Percentiles rank a stretch among this genome's conserved stretches.
Evolutionary conservation across 345 rosid genomes (phyloP).

Genomic region (Brassica incana): DNA sequence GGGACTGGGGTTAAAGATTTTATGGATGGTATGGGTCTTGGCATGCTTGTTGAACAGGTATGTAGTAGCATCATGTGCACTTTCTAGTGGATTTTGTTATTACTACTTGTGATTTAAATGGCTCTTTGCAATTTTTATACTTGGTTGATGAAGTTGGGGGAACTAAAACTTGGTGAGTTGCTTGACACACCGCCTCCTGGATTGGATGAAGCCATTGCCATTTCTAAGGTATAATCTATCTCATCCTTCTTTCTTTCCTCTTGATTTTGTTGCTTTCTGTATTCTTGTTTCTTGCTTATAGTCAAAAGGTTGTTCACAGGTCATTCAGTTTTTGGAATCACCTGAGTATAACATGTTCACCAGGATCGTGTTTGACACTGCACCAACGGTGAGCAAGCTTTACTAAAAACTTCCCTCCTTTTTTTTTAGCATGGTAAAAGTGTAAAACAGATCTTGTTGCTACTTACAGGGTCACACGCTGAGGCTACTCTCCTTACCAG

Average conservation of each 20-base stretch:
- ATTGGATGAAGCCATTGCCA: conserved; percentile 97
- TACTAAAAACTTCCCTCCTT: neutral
- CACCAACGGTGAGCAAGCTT: conserved; percentile 79
- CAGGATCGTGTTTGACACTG: conserved; percentile 92
- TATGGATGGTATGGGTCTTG: conserved; percentile 98
- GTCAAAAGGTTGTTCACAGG: conserved; percentile 49
- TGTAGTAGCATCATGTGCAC: neutral
- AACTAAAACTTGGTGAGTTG: conserved; percentile 86
- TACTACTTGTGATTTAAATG: neutral
- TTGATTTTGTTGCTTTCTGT: neutral
- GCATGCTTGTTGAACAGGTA: conserved; percentile 92
- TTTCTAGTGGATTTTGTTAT: too few species aligned
- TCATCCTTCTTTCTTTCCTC: conserved; percentile 26
- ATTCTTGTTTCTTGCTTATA: conserved; percentile 34
- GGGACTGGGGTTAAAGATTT: conserved; percentile 91
- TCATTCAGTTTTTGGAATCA: conserved; percentile 95
- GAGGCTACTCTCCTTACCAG: conserved; percentile 87
- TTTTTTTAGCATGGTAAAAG: neutral
- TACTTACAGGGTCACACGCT: conserved; percentile 81
- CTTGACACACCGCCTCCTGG: conserved; percentile 99
- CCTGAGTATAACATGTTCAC: conserved; percentile 87
- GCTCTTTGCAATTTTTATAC: neutral
- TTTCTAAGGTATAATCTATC: conserved; percentile 66
- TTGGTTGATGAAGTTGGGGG: conserved; percentile 65
- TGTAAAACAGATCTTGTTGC: too few species aligned